Base-by-base conservation (phyloP, 2,329 filamentous ascomycete species). In the Tolypocladium paradoxum region DNA sequence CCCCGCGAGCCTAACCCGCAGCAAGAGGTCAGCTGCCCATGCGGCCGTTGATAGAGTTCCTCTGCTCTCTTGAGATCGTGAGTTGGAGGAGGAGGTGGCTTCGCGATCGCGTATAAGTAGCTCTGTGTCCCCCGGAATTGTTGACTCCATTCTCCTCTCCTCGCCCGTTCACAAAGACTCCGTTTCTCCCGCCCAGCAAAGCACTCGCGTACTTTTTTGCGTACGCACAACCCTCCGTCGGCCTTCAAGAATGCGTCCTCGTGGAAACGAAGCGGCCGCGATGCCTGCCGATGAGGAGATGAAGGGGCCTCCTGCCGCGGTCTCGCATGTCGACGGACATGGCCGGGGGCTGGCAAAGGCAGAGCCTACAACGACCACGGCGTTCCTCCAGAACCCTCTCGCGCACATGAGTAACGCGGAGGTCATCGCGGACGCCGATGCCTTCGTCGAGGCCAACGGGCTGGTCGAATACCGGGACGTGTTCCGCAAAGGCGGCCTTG, bases 401-500 rank as follows among this genome's bases (percentile, higher is more conserved):
- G 53, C 54, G 1, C 64, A 66, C 0, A 54, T 68, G 58, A 66
- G 57, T 3, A 53, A 58, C 2, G 61, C 65, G 0, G 61, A 67
- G 48, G 16, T 70, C 2, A 51, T 69, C 2, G 60, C 60, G 0
- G 70, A 72, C 7, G 71, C 70, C 3, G 64, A 70, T 33, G 47
- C 53, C 2, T 74, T 74, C 49, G 64, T 69, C n/a, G 57, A 65
- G 2, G 56, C 62, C 27, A 66, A 62, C 48, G 69, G 68, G 2
- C 62, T 73, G 0, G 33, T 51, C 0, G 66, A 69, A 6, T 56
- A 71, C 24, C 61, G 65, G 0, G 68, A 70, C 16, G 73, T 73
- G 24, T 82, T 82, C 60, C 71, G 70, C 38, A 67, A 77, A 49
- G 78, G 78, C 7, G 78, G 77, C 4, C 67, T 80, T 2, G 61